Percentiles rank a stretch among this genome's conserved stretches.
These are phyloP conservation scores for Mycena alexandri DNA, from an alignment of 768 basidiomycete species.

Conservation along the genomic window DNA sequence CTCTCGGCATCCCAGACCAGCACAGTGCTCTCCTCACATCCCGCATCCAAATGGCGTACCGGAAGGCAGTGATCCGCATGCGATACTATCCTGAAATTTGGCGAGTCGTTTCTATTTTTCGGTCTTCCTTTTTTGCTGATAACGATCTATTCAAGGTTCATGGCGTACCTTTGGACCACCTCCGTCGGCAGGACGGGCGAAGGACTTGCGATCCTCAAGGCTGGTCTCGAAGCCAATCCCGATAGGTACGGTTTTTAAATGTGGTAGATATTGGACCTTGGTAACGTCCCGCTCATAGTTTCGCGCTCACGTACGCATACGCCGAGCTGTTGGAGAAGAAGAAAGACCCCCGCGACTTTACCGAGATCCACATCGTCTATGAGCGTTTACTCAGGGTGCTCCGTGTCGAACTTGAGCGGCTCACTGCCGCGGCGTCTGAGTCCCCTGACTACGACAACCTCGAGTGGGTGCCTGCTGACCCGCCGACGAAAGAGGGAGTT, in stretches of 20 bases:
- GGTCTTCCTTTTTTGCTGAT: slow-evolving; percentile 15
- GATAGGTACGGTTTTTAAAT: too few relatives aligned
- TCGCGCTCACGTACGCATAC: slow-evolving; percentile 91
- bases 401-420: slow-evolving; percentile 71
- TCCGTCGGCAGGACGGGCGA: slow-evolving; percentile 85
- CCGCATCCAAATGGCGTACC: slow-evolving; percentile 85
- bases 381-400: slow-evolving; percentile 80
- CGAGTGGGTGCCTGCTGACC: background rate
- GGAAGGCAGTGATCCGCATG: slow-evolving; percentile 92
- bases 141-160: slow-evolving; percentile 80
- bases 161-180: slow-evolving; percentile 88
- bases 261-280: slow-evolving; percentile 56
- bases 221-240: slow-evolving; percentile 91
- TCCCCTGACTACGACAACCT: background rate
- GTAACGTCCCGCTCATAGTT: slow-evolving; percentile 58
- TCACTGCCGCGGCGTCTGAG: slow-evolving; percentile 54
- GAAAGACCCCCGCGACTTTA: slow-evolving; percentile 65
- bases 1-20: slow-evolving; percentile 90
- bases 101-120: slow-evolving; percentile 56
- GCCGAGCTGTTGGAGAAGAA: slow-evolving; percentile 73
- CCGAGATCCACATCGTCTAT: slow-evolving; percentile 79
- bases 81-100: slow-evolving; percentile 96
- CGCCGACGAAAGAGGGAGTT: background rate
- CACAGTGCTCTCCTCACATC: slow-evolving; percentile 75
- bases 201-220: slow-evolving; percentile 79